A percentile compares a stretch with the other conserved stretches of the same genome.
phyloP scores from a whole-genome alignment of 2,329 filamentous ascomycete species.

The Xylaria sp. region DNA sequence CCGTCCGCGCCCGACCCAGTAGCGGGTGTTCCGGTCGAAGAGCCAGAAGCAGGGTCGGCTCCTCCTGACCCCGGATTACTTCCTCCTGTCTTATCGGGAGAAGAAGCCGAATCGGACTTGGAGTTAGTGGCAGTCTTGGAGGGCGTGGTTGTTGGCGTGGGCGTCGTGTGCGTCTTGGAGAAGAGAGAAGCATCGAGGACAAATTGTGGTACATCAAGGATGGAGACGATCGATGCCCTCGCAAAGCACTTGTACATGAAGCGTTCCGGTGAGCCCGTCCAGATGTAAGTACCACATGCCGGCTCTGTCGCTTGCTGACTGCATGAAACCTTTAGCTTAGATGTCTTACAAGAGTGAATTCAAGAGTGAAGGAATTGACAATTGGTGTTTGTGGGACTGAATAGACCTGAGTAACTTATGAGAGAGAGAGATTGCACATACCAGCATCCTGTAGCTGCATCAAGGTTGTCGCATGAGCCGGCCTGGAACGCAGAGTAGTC shows the following conservation, averaged over 20 bases:
- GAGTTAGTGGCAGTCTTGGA: slow-evolving; percentile 15
- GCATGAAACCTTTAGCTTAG: slow-evolving; percentile 16
- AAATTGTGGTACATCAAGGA: slow-evolving; percentile 51
- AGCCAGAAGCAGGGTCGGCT: slow-evolving; percentile 1
- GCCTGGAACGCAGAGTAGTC: slow-evolving; percentile 48
- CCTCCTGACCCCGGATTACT: slow-evolving; percentile 8
- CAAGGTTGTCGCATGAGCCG: slow-evolving; percentile 47
- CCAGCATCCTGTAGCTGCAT: slow-evolving; percentile 52
- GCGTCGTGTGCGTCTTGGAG: slow-evolving; percentile 37
- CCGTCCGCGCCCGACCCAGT: neutral
- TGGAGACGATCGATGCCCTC: slow-evolving; percentile 44
- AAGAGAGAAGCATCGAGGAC: slow-evolving; percentile 48
- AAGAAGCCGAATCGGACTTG: slow-evolving; percentile 18
- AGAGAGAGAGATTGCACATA: slow-evolving; percentile 39
- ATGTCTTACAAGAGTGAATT: neutral
- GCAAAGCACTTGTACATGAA: slow-evolving; percentile 53
- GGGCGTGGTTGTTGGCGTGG: slow-evolving; percentile 28
- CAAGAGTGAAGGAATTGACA: neutral
- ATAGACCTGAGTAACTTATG: neutral
- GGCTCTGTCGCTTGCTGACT: slow-evolving; percentile 38
- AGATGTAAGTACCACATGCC: slow-evolving; percentile 53
- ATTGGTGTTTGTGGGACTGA: neutral
- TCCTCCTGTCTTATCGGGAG: slow-evolving; percentile 11
- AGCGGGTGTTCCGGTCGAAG: slow-evolving; percentile 1
- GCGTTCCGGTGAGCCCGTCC: slow-evolving; percentile 49